Evolutionary conservation across 2,329 filamentous ascomycete species (phyloP).

Genomic region (Verticillium albo-atrum): DNA sequence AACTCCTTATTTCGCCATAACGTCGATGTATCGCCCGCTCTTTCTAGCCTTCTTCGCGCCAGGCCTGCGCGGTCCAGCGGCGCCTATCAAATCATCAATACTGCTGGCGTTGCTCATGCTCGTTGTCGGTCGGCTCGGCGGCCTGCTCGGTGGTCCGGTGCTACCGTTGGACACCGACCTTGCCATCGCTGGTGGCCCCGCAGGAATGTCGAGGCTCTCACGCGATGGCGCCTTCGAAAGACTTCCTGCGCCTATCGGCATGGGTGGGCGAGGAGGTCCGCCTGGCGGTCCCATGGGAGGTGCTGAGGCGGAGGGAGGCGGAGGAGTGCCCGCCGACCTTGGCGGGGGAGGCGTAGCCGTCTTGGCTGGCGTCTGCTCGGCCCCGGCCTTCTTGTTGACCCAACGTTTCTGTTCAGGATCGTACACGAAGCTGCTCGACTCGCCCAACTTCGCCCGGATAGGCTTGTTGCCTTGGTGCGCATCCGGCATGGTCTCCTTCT

Average conservation of each 20-base stretch:
- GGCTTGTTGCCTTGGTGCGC: constrained; percentile 49
- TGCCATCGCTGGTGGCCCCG: constrained; percentile 33
- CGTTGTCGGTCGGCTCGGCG: constrained; percentile 67
- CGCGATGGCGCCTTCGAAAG: constrained; percentile 26
- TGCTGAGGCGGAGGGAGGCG: constrained; percentile 25
- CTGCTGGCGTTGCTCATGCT: constrained; percentile 89
- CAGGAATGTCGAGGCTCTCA: background rate
- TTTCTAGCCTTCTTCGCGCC: constrained; percentile 70
- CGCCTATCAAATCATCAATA: constrained; percentile 87
- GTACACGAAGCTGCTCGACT: constrained; percentile 89
- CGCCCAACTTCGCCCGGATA: constrained; percentile 91
- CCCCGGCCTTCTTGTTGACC: constrained; percentile 90
- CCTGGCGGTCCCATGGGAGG: constrained; percentile 21
- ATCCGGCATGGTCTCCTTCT: constrained; percentile 52
- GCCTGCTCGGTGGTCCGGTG: constrained; percentile 37
- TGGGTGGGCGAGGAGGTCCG: constrained; percentile 16
- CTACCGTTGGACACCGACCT: constrained; percentile 45
- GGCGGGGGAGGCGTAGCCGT: constrained; percentile 77
- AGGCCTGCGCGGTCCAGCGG: constrained; percentile 64
- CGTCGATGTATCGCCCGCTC: constrained; percentile 86
- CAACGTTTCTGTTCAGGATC: constrained; percentile 96
- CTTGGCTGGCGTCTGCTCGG: constrained; percentile 54
- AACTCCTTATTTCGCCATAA: constrained; percentile 68
- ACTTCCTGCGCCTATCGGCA: constrained; percentile 21
- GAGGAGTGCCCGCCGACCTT: constrained; percentile 51